Conservation (phyloP, 495 filamentous ascomycete species). For the Corynascus novoguineensis region DNA sequence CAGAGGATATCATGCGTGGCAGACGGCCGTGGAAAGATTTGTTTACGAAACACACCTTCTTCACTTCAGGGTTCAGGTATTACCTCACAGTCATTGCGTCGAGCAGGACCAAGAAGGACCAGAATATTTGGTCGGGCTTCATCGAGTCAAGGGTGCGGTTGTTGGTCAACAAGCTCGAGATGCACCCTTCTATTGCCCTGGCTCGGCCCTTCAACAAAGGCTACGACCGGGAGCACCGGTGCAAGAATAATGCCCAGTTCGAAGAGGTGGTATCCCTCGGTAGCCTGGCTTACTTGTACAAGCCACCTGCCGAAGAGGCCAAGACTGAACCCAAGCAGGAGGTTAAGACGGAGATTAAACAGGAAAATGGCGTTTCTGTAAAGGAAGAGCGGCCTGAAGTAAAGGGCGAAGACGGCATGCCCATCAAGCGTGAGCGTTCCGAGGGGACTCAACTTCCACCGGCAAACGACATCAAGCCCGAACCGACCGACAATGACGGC, state of each 20-base stretch:
- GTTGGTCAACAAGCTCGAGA: conserved; percentile 74
- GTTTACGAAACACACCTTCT: conserved; percentile 84
- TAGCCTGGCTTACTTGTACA: conserved; percentile 60
- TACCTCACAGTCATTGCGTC: conserved; percentile 87
- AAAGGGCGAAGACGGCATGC: conserved; percentile 6
- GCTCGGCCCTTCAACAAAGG: conserved; percentile 92
- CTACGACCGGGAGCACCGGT: conserved; percentile 73
- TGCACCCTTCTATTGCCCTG: conserved; percentile 64
- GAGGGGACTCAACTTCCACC: background rate
- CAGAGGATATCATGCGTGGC: conserved; percentile 72
- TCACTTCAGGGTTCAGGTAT: conserved; percentile 87
- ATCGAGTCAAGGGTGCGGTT: conserved; percentile 89
- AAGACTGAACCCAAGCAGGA: conserved; percentile 40
- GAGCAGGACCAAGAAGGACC: conserved; percentile 76
- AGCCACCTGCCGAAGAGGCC: conserved; percentile 36
- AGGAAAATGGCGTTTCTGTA: conserved; percentile 22
- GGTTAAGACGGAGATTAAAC: conserved; percentile 33
- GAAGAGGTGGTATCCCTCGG: conserved; percentile 66
- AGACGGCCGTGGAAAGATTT: conserved; percentile 76
- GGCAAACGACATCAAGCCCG: conserved; percentile 14
- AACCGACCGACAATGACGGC: conserved; percentile 9
- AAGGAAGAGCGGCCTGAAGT: conserved; percentile 22
- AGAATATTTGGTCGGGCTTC: conserved; percentile 80
- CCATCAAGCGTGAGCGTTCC: conserved; percentile 20
- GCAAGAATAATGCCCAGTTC: conserved; percentile 64